A percentile compares a stretch with the other conserved stretches of the same genome.
These are phyloP conservation scores for Persicaria maculosa DNA, from an alignment of 148 eudicot genomes.

Conservation along the genomic window DNA sequence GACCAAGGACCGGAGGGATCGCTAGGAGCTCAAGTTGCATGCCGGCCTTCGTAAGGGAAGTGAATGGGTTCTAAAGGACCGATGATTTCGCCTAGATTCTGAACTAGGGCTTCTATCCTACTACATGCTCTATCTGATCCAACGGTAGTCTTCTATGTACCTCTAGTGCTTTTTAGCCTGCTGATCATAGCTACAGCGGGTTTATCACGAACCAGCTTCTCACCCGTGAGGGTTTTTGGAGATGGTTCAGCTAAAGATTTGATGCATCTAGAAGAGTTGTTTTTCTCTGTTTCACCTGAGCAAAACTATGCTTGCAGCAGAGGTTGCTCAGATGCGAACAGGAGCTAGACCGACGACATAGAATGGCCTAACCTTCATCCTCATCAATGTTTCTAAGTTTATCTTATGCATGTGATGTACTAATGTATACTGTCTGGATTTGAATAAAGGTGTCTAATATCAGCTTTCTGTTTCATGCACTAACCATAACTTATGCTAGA, in stretches of 20 bases:
- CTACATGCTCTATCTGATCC: neutral
- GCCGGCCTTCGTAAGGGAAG: constrained; percentile 50
- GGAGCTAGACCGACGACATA: neutral
- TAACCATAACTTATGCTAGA: neutral
- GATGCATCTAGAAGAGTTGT: neutral
- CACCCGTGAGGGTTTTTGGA: neutral
- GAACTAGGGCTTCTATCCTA: neutral
- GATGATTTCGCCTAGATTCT: neutral
- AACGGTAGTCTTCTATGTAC: neutral
- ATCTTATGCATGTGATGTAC: constrained; percentile 7
- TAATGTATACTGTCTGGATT: neutral
- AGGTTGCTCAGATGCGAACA: constrained; percentile 2
- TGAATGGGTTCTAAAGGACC: constrained; percentile 21
- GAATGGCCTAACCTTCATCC: constrained; percentile 4
- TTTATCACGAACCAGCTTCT: neutral
- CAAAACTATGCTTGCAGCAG: neutral
- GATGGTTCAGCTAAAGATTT: neutral
- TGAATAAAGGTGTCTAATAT: neutral
- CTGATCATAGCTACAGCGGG: neutral
- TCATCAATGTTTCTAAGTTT: neutral
- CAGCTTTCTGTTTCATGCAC: neutral
- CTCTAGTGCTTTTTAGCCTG: neutral
- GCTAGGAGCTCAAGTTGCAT: constrained; percentile 82
- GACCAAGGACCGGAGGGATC: constrained; percentile 38
- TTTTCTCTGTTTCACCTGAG: constrained; percentile 1